A percentile compares a stretch with the other conserved stretches of the same genome.
Evolutionary conservation across 768 basidiomycete genomes (phyloP).

Genomic region (Podaxis rugospora): DNA sequence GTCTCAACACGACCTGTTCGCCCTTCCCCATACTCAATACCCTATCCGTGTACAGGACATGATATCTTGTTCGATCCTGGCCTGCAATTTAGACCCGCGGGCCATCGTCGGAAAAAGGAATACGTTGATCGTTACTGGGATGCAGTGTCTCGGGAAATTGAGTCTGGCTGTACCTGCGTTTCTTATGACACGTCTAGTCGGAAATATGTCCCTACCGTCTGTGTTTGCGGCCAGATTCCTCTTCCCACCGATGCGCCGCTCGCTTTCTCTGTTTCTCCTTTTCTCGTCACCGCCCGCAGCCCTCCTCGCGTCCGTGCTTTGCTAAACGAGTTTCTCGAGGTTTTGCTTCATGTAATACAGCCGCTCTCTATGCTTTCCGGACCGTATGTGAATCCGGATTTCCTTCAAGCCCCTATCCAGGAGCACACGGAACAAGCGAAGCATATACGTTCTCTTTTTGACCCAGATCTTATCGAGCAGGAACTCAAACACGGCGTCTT

Average conservation of each 20-base stretch:
- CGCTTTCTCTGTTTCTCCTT: constrained; percentile 25
- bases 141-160: constrained; percentile 73
- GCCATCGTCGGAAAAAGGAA: constrained; percentile 68
- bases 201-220: constrained; percentile 49
- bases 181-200: constrained; percentile 58
- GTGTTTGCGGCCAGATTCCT: constrained; percentile 34
- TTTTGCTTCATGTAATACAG: constrained; percentile 80
- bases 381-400: constrained; percentile 55
- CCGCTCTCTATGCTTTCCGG: constrained; percentile 64
- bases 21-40: constrained; percentile 12
- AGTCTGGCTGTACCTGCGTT: constrained; percentile 79
- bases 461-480: constrained; percentile 77
- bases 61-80: constrained; percentile 87
- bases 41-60: constrained; percentile 50
- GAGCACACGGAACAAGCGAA: constrained; percentile 61
- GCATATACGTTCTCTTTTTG: constrained; percentile 71
- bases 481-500: constrained; percentile 75
- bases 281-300: constrained; percentile 57
- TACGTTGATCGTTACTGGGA: constrained; percentile 82
- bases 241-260: constrained; percentile 2
- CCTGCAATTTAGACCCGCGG: constrained; percentile 75
- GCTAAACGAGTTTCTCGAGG: constrained; percentile 73
- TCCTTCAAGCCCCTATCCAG: constrained; percentile 55
- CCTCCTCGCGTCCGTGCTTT: constrained; percentile 70
- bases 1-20: constrained; percentile 26